Percentiles rank a stretch among this genome's conserved stretches.
Evolutionary conservation across 2,329 filamentous ascomycete genomes (phyloP).

Genomic region (Elsinoe perseae): DNA sequence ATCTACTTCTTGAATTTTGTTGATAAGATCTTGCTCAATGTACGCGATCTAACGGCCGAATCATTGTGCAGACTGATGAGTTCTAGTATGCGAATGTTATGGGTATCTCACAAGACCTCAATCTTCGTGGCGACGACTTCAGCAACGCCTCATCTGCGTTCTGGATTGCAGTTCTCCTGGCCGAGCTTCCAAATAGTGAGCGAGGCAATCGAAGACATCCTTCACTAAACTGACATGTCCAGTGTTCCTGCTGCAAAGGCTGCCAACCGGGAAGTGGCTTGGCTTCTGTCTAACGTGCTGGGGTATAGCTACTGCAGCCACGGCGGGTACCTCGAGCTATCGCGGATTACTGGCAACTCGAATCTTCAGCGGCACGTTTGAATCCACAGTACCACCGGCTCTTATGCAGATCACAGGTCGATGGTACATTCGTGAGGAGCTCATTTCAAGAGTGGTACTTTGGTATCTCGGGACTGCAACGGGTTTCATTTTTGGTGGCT

Average conservation of each 20-base stretch:
- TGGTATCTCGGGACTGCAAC: constrained; percentile 59
- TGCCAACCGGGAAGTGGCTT: constrained; percentile 45
- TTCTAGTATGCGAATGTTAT: constrained; percentile 60
- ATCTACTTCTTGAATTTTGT: constrained; percentile 55
- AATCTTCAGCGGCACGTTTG: constrained; percentile 44
- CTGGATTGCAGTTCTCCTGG: constrained; percentile 42
- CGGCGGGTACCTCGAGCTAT: constrained; percentile 41
- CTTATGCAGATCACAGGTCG: constrained; percentile 46
- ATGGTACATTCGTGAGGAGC: constrained; percentile 39
- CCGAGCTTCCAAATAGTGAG: constrained; percentile 55
- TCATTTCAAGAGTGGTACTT: constrained; percentile 53
- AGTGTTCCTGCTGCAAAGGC: constrained; percentile 50
- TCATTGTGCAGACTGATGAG: constrained; percentile 51
- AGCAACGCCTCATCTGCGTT: constrained; percentile 30
- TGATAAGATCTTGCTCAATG: constrained; percentile 27
- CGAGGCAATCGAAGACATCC: constrained; percentile 29
- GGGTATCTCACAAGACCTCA: constrained; percentile 50
- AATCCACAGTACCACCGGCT: constrained; percentile 44
- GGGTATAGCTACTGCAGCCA: constrained; percentile 39
- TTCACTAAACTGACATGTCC: constrained; percentile 36
- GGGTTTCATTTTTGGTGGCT: constrained; percentile 50
- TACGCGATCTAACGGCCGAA: constrained; percentile 43
- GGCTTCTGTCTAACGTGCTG: constrained; percentile 34
- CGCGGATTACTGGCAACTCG: constrained; percentile 40
- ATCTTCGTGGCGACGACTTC: constrained; percentile 45